phyloP scores from a whole-genome alignment of 495 filamentous ascomycete genomes.

The Aspergillus panamensis region DNA sequence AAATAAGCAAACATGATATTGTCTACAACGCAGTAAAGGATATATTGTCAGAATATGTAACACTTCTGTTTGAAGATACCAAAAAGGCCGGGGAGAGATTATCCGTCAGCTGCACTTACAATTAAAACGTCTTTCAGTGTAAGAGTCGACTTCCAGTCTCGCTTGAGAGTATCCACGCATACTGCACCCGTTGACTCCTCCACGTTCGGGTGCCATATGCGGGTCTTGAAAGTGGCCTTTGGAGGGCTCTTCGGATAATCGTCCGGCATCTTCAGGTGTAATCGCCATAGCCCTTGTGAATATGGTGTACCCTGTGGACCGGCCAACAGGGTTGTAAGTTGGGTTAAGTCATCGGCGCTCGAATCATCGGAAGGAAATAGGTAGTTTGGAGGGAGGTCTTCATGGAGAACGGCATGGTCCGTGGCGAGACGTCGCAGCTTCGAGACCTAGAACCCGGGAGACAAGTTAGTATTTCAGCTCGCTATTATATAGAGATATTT shows the following conservation, averaged over 20 bases:
- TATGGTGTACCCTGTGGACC: conserved; percentile 66
- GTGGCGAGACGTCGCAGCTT: conserved; percentile 60
- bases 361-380: conserved; percentile 50
- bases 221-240: conserved; percentile 63
- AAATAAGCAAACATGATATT: conserved; percentile 67
- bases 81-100: neutral
- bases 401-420: conserved; percentile 61
- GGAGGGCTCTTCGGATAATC: conserved; percentile 64
- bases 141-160: conserved; percentile 60
- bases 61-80: neutral
- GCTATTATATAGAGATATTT: neutral
- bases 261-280: conserved; percentile 60
- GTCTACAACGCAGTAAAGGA: conserved; percentile 36
- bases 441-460: conserved; percentile 30
- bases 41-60: conserved; percentile 1
- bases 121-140: conserved; percentile 62
- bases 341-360: conserved; percentile 55
- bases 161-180: conserved; percentile 70
- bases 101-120: conserved; percentile 30
- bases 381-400: conserved; percentile 63
- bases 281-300: conserved; percentile 54
- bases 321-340: conserved; percentile 56
- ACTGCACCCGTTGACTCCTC: conserved; percentile 63
- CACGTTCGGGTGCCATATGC: conserved; percentile 72
- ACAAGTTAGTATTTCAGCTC: neutral